Evolutionary conservation across 176 grass and related monocot species (phyloP).

Genomic region (Zizania latifolia): DNA sequence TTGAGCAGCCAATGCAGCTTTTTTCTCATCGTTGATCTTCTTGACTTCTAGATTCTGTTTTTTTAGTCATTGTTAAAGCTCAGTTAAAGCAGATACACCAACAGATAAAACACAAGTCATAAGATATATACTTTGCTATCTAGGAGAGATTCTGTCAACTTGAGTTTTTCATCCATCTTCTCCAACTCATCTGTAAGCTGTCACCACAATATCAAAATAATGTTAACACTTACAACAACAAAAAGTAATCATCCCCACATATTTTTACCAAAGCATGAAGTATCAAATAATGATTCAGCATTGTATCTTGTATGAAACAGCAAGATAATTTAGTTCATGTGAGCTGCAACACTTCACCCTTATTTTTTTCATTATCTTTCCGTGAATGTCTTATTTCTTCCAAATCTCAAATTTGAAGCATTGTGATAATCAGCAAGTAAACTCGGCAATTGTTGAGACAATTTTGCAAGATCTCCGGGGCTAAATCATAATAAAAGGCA

Average conservation of each 20-base stretch:
- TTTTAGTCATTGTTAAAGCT: constrained; percentile 9
- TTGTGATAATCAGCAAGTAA: background rate
- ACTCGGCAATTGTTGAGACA: background rate
- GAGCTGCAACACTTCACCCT: constrained; percentile 1
- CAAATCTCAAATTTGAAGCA: background rate
- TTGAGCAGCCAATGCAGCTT: constrained; percentile 73
- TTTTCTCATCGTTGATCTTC: constrained; percentile 98
- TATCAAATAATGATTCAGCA: constrained; percentile 3
- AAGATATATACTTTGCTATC: constrained; percentile 68
- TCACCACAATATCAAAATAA: constrained; percentile 24
- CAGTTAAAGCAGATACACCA: constrained; percentile 9
- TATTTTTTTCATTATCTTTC: background rate
- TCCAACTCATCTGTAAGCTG: constrained; percentile 94
- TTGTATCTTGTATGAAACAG: constrained; percentile 12
- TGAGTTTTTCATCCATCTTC: constrained; percentile 78
- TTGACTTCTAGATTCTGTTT: constrained; percentile 91
- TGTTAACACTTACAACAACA: constrained; percentile 19
- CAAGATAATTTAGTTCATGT: background rate
- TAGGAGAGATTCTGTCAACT: constrained; percentile 74
- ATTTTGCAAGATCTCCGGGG: background rate
- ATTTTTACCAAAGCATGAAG: background rate
- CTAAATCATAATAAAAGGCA: background rate
- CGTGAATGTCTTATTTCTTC: background rate
- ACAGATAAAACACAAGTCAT: background rate
- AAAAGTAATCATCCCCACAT: background rate